Conservation (phyloP, 1,139 yeast species). For the Scheffersomyces lignicola region DNA sequence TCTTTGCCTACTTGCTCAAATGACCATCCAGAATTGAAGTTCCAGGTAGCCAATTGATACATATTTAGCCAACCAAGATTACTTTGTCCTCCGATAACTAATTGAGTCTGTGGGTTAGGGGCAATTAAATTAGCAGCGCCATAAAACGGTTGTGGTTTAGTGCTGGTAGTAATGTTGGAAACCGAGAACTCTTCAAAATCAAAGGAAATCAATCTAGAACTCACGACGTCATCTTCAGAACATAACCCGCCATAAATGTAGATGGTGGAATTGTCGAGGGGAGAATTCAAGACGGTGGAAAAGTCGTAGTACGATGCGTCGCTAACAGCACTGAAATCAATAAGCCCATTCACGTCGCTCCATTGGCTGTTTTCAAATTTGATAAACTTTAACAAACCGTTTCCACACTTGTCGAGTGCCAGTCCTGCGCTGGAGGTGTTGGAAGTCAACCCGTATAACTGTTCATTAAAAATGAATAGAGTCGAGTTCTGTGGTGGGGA, state of each 20-base stretch:
- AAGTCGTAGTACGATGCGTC: slow-evolving; percentile 32
- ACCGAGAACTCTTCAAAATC: slow-evolving; percentile 22
- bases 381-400: slow-evolving; percentile 24
- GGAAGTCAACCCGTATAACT: slow-evolving; percentile 27
- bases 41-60: slow-evolving; percentile 50
- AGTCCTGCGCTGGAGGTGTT: slow-evolving; percentile 2
- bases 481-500: slow-evolving; percentile 36
- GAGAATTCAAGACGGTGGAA: slow-evolving; percentile 32
- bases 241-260: slow-evolving; percentile 45
- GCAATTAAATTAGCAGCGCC: slow-evolving; percentile 44
- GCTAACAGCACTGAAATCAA: slow-evolving; percentile 23
- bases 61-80: slow-evolving; percentile 43
- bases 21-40: slow-evolving; percentile 46
- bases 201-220: slow-evolving; percentile 38
- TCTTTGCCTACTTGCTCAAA: slow-evolving; percentile 22
- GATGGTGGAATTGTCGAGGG: slow-evolving; percentile 22
- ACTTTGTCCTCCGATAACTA: slow-evolving; percentile 45
- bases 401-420: slow-evolving; percentile 27
- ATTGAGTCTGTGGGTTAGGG: slow-evolving; percentile 38
- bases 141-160: slow-evolving; percentile 44
- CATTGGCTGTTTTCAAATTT: slow-evolving; percentile 28
- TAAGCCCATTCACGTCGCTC: slow-evolving; percentile 15
- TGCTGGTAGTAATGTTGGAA: slow-evolving; percentile 40
- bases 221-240: slow-evolving; percentile 14
- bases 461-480: slow-evolving; percentile 29